Evolutionary conservation across 805 yeast genomes (phyloP).

Genomic region (Starmerella sp.): DNA sequence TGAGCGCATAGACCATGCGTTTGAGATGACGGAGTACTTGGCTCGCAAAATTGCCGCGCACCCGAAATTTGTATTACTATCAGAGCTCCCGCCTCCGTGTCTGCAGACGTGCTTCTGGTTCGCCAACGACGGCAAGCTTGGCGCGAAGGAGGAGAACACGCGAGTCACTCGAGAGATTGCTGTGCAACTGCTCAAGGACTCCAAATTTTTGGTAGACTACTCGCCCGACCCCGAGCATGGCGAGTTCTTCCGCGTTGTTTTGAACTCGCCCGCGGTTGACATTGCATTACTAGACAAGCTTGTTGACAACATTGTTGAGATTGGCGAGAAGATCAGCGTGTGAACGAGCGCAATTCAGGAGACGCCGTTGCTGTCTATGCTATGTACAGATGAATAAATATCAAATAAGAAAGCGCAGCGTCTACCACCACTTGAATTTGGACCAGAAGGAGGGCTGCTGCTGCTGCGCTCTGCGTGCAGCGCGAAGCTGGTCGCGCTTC

Average conservation of each 20-base stretch:
- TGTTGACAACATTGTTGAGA: slow-evolving; percentile 23
- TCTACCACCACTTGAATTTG: slow-evolving; percentile 11
- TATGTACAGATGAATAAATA: background rate
- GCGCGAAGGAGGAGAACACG: slow-evolving; percentile 36
- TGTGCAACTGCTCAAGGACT: slow-evolving; percentile 43
- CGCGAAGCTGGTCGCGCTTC: slow-evolving; percentile 3
- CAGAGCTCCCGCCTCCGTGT: slow-evolving; percentile 56
- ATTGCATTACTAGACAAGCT: slow-evolving; percentile 38
- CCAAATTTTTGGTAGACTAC: slow-evolving; percentile 65
- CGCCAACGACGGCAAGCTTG: slow-evolving; percentile 34
- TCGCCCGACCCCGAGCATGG: slow-evolving; percentile 58
- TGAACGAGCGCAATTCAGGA: background rate
- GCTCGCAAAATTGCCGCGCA: slow-evolving; percentile 33
- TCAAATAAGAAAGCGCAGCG: background rate
- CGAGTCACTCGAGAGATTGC: slow-evolving; percentile 52
- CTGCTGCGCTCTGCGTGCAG: background rate
- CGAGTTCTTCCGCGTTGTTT: slow-evolving; percentile 75
- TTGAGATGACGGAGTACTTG: slow-evolving; percentile 50
- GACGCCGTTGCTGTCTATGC: background rate
- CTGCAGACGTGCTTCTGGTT: slow-evolving; percentile 76
- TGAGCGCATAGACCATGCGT: slow-evolving; percentile 62
- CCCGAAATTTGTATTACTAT: slow-evolving; percentile 45
- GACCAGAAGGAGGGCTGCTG: background rate
- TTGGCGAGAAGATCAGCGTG: slow-evolving; percentile 1
- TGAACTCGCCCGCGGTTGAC: slow-evolving; percentile 55